Evolutionary conservation across 2,329 filamentous ascomycete species (phyloP), one percentile per base, ranked within the genome.

Genomic region (Diplocarpon rosae): DNA sequence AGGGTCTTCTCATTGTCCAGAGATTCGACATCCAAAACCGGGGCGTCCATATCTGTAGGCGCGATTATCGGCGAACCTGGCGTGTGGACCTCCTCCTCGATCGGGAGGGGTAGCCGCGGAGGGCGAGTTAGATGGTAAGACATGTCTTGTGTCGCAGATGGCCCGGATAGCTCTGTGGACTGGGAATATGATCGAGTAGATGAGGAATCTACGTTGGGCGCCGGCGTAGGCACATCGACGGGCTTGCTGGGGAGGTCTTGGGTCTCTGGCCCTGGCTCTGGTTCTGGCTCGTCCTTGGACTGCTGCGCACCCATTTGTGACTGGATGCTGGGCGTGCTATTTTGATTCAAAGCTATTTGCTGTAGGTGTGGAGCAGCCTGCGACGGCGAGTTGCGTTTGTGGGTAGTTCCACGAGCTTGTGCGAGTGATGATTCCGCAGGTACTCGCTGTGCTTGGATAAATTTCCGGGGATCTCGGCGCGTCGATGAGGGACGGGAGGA

Each of bases 51-150:
- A 61, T 86, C 82, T 24, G 80, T 72, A 1, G 87, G 76, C 6
- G 83, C 78, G 50, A 90, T 76, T 52, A 95, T 90, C 43, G 90
- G 90, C 36, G 89, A 95, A 20, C 89, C 89, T 1, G 90, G 90
- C 1, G 84, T 87, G 56, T 92, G 82, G 12, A 85, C 75, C 62
- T 94, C 88, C 69, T 95, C 86, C 57, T 93, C 88, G 57, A 96
- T 95, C 43, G 90, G 89, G 47, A 96, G 76, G 47, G 90, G 90
- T 58, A 96, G 71, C 49, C 90, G 83, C 40, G 90, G 90, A 37
- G 90, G 90, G n/a, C 83, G 75, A 47, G 73, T 69, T 52, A 80
- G 57, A 76, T 64, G 66, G 57, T 80, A 81, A 35, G 72, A 71
- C 68, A 80, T 73, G 59, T 63, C 70, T 53, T 60, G 55, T 46